Percentiles rank a stretch among this genome's conserved stretches.
Conservation (phyloP, 2,329 filamentous ascomycete genomes). For the Corynespora cassiicola region DNA sequence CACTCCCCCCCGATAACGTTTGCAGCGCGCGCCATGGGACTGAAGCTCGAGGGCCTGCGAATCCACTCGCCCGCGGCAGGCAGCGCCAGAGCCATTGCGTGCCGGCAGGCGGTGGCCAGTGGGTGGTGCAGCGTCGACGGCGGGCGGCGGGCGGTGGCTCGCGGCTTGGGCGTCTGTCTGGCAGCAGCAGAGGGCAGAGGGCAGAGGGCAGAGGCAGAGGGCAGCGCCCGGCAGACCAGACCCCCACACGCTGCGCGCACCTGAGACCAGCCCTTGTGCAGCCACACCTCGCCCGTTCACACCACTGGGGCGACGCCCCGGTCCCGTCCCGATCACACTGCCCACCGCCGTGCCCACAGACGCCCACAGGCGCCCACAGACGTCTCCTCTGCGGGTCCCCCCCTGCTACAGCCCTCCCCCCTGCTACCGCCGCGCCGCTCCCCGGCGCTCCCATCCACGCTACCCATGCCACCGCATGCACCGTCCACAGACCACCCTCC, state of each 20-base stretch:
- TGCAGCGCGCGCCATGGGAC: not conserved
- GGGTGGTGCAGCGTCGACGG: slow-evolving; percentile 12
- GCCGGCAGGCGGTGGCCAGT: slow-evolving; percentile 12
- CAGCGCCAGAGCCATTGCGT: slow-evolving; percentile 10
- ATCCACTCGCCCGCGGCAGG: no score
- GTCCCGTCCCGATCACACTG: slow-evolving; percentile 29
- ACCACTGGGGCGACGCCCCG: slow-evolving; percentile 29
- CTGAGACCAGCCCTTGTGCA: slow-evolving; percentile 36
- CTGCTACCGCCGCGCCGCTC: slow-evolving; percentile 33
- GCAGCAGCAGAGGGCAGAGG: slow-evolving; percentile 18
- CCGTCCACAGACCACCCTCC: slow-evolving; percentile 17
- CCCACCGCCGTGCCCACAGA: no score
- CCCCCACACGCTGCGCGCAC: slow-evolving; percentile 39
- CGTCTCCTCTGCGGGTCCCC: slow-evolving; percentile 23
- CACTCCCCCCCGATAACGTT: slow-evolving; percentile 1
- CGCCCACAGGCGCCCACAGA: no score
- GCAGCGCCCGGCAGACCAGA: slow-evolving; percentile 14
- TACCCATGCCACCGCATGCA: no score
- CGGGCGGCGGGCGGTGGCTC: no score
- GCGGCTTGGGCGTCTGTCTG: slow-evolving; percentile 32
- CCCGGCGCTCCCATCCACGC: slow-evolving; percentile 23
- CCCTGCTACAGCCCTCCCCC: slow-evolving; percentile 22
- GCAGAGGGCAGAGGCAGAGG: no score
- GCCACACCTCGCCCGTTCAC: slow-evolving; percentile 36
- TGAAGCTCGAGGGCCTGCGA: no score